Evolutionary conservation across 495 filamentous ascomycete species (phyloP).

Genomic region (Neurospora intermedia): DNA sequence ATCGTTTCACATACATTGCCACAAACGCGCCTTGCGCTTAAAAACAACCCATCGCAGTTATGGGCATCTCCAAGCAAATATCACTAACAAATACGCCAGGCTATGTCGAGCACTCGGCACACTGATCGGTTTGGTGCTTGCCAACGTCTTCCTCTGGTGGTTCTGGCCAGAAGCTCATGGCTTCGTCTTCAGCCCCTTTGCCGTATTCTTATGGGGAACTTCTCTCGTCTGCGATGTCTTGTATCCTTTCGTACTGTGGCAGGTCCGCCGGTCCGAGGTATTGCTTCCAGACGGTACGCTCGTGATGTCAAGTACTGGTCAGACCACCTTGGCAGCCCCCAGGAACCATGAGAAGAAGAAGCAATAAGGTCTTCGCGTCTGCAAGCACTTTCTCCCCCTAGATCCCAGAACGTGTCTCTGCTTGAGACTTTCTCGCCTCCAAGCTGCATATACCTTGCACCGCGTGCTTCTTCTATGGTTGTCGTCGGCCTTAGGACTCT

Average conservation of each 20-base stretch:
- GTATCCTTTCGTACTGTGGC: conserved; percentile 27
- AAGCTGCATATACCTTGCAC: neutral
- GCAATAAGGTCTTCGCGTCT: neutral
- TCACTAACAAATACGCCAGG: conserved; percentile 9
- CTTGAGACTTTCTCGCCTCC: neutral
- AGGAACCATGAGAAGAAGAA: neutral
- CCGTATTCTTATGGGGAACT: conserved; percentile 24
- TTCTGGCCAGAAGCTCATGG: conserved; percentile 32
- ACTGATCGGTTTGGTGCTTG: conserved; percentile 21
- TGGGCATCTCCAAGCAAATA: neutral
- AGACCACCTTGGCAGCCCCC: neutral
- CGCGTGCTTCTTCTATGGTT: neutral
- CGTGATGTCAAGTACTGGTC: neutral
- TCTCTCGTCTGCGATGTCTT: conserved; percentile 25
- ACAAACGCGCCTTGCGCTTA: neutral
- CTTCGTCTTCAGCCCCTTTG: conserved; percentile 24
- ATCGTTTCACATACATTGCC: neutral
- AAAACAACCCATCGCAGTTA: neutral
- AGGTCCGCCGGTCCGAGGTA: conserved; percentile 21
- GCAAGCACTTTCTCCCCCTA: neutral
- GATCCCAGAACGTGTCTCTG: neutral
- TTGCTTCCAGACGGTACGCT: conserved; percentile 23
- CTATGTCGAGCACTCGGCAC: conserved; percentile 27
- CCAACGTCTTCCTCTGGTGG: conserved; percentile 26
- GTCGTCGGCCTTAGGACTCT: neutral